Conservation (phyloP, 768 basidiomycete species). For the Russula olivacea region DNA sequence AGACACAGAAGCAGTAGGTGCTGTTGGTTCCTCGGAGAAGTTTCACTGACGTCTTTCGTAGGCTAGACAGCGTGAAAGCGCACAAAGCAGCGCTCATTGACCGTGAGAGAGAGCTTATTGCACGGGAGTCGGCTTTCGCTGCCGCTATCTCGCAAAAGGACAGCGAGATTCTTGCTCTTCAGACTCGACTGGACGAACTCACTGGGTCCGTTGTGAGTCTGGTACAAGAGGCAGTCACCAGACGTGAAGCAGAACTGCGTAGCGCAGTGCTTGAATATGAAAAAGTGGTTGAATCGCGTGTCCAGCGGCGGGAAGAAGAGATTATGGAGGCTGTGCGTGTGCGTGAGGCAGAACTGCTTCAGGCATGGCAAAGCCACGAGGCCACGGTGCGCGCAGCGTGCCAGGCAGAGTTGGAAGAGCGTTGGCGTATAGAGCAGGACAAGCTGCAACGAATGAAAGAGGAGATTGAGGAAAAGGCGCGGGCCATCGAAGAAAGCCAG, state of each 20-base stretch:
- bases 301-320: conserved; percentile 62
- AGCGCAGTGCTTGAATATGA: conserved; percentile 60
- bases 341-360: conserved; percentile 57
- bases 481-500: conserved; percentile 39
- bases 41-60: conserved; percentile 28
- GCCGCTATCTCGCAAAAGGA: conserved; percentile 54
- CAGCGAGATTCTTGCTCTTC: conserved; percentile 47
- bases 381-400: conserved; percentile 47
- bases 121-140: conserved; percentile 48
- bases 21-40: background rate
- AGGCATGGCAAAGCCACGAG: conserved; percentile 53
- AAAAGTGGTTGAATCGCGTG: conserved; percentile 60
- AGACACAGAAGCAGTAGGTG: conserved; percentile 74
- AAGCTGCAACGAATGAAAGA: conserved; percentile 42
- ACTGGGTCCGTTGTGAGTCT: conserved; percentile 28
- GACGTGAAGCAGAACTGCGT: conserved; percentile 65
- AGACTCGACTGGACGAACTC: conserved; percentile 28
- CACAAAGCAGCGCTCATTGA: conserved; percentile 51
- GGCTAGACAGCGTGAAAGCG: conserved; percentile 57
- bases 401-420: conserved; percentile 35
- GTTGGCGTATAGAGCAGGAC: conserved; percentile 42
- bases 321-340: conserved; percentile 60
- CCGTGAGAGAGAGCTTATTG: conserved; percentile 59
- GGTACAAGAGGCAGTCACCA: conserved; percentile 51
- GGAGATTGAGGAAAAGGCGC: conserved; percentile 48